Evolutionary conservation across 108 stramenopile species (phyloP).

Genomic region (Cyclotella cryptica): DNA sequence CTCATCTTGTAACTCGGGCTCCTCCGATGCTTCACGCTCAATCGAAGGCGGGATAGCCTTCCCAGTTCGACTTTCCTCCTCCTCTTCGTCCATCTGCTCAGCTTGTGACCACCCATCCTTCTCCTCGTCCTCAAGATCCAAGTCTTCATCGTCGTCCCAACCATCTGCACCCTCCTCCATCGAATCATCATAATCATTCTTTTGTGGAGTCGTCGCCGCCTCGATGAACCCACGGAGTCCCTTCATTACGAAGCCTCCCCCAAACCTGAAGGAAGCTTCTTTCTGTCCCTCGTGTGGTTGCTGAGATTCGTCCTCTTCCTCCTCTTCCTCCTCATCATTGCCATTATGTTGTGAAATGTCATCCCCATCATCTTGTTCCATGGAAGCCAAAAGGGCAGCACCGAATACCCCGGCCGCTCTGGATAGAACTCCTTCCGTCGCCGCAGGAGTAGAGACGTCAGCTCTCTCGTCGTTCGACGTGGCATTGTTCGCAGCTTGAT

Average conservation of each 20-base stretch:
- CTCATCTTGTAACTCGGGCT: background rate
- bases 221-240: slow-evolving; percentile 49
- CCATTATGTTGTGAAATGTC: background rate
- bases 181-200: slow-evolving; percentile 10
- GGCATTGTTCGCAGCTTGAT: too few relatives aligned
- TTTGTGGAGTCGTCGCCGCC: slow-evolving; percentile 42
- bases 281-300: background rate
- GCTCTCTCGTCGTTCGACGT: background rate
- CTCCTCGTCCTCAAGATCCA: slow-evolving; percentile 6
- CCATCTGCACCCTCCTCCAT: slow-evolving; percentile 14
- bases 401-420: slow-evolving; percentile 39
- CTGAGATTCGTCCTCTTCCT: background rate
- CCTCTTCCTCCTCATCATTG: slow-evolving; percentile 17
- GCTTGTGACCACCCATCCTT: background rate
- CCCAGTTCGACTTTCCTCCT: background rate
- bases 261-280: slow-evolving; percentile 29
- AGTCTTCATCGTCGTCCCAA: slow-evolving; percentile 23
- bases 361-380: slow-evolving; percentile 27
- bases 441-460: background rate
- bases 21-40: too few relatives aligned
- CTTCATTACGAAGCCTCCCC: slow-evolving; percentile 53
- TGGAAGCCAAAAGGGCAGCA: slow-evolving; percentile 44
- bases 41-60: too few relatives aligned
- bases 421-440: background rate
- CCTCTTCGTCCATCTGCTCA: background rate